Conservation (phyloP, 257 asterid genomes). For the Lycium ferocissimum region DNA sequence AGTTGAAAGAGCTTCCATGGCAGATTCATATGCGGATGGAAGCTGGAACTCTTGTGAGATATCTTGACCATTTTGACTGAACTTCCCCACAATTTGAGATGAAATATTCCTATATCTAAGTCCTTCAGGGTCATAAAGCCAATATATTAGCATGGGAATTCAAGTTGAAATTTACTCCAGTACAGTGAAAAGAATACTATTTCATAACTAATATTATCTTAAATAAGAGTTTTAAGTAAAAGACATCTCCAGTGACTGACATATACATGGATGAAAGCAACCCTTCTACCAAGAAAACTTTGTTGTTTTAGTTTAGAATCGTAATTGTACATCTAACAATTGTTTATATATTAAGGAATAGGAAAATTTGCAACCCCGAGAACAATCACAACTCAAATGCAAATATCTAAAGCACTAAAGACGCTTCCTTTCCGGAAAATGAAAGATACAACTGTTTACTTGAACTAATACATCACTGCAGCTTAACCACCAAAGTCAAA, state of each 20-base stretch:
- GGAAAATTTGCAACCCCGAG: not conserved
- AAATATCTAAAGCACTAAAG: slow-evolving; percentile 4
- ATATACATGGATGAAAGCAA: not conserved
- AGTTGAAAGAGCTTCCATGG: slow-evolving; percentile 92
- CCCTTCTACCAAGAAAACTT: not conserved
- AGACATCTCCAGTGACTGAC: not conserved
- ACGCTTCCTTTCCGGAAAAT: not conserved
- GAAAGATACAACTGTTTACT: not conserved
- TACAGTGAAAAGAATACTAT: not conserved
- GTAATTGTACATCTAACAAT: not conserved
- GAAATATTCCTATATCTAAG: slow-evolving; percentile 23
- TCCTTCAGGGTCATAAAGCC: not conserved
- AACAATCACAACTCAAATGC: slow-evolving; percentile 17
- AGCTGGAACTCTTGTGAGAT: slow-evolving; percentile 40
- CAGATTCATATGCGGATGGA: slow-evolving; percentile 66
- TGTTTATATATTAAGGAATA: not conserved
- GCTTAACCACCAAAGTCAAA: slow-evolving; percentile 15
- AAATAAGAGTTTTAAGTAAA: not conserved
- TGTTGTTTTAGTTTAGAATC: not conserved
- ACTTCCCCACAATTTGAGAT: slow-evolving; percentile 43
- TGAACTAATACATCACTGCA: not conserved
- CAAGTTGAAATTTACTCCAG: slow-evolving; percentile 7
- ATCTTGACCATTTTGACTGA: slow-evolving; percentile 46
- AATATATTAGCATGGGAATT: slow-evolving; percentile 14
- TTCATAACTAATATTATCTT: not conserved